Evolutionary conservation across 176 grass and related monocot species (phyloP).

Genomic region (Elymus sibiricus): DNA sequence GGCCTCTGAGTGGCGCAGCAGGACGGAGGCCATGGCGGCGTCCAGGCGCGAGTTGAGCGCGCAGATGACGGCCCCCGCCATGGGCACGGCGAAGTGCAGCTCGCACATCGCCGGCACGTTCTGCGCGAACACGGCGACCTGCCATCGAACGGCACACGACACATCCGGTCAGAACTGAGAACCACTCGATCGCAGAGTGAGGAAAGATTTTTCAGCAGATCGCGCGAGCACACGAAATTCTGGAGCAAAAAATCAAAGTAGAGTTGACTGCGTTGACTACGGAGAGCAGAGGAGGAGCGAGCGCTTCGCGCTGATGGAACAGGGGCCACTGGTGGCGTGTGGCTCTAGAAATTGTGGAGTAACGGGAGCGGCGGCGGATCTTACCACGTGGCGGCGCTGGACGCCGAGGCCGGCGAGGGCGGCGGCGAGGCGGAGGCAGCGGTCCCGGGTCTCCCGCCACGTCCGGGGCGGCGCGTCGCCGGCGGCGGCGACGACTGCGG

Average conservation of each 20-base stretch:
- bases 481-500: slow-evolving; percentile 29
- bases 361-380: too few species aligned
- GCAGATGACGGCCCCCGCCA: slow-evolving; percentile 76
- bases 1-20: slow-evolving; percentile 74
- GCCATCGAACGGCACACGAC: background rate
- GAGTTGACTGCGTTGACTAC: background rate
- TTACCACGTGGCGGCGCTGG: slow-evolving; percentile 59
- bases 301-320: too few species aligned
- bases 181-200: background rate
- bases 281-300: too few species aligned
- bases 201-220: too few species aligned
- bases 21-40: slow-evolving; percentile 47
- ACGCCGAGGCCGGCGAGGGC: slow-evolving; percentile 55
- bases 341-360: too few species aligned
- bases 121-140: slow-evolving; percentile 77
- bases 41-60: slow-evolving; percentile 81
- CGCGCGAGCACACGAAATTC: too few species aligned
- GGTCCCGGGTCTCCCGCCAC: slow-evolving; percentile 60
- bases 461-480: slow-evolving; percentile 28
- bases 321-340: too few species aligned
- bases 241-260: background rate
- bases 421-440: slow-evolving; percentile 78
- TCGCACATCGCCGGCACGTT: slow-evolving; percentile 78
- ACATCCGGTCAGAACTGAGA: too few species aligned
- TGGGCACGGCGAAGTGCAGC: slow-evolving; percentile 78